Evolutionary conservation across 148 eudicot genomes (phyloP).

Genomic region (Chenopodium quinoa): DNA sequence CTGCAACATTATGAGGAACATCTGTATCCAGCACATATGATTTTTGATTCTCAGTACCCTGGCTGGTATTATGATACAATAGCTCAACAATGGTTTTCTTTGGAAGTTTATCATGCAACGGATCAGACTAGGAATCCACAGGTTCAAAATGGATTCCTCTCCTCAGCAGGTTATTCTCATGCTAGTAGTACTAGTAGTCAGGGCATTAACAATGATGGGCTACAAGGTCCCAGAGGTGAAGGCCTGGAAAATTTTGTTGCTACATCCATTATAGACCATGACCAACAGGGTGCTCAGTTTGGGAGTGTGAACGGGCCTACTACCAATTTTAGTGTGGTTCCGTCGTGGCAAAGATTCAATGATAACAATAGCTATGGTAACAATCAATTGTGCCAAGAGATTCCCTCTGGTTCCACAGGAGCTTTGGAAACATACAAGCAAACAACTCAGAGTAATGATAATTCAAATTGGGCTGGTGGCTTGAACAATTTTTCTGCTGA

Average conservation of each 20-base stretch:
- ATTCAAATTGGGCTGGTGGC: conserved; percentile 28
- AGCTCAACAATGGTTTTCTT: conserved; percentile 58
- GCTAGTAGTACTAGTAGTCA: conserved; percentile 36
- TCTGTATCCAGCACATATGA: conserved; percentile 73
- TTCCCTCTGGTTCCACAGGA: conserved; percentile 16
- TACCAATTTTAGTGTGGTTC: conserved; percentile 29
- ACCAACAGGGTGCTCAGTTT: conserved; percentile 45
- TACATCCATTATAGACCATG: conserved; percentile 38
- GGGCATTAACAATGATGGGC: conserved; percentile 21
- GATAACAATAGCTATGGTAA: conserved; percentile 21
- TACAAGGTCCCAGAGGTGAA: conserved; percentile 31
- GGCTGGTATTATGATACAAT: conserved; percentile 89
- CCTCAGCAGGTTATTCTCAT: conserved; percentile 35
- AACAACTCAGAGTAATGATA: conserved; percentile 36
- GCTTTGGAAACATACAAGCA: conserved; percentile 34
- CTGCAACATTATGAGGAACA: conserved; percentile 37
- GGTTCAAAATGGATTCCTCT: conserved; percentile 42
- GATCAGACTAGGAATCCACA: conserved; percentile 40
- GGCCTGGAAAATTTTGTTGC: conserved; percentile 29
- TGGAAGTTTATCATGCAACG: conserved; percentile 53
- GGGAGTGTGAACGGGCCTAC: conserved; percentile 29
- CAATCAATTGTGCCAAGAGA: conserved; percentile 24
- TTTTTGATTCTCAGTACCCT: conserved; percentile 87
- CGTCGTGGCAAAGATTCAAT: conserved; percentile 28
- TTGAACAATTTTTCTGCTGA: conserved; percentile 36